Evolutionary conservation across 495 filamentous ascomycete genomes (phyloP), one percentile per base, ranked within the genome.

Genomic region (Gamarada debralockiae): DNA sequence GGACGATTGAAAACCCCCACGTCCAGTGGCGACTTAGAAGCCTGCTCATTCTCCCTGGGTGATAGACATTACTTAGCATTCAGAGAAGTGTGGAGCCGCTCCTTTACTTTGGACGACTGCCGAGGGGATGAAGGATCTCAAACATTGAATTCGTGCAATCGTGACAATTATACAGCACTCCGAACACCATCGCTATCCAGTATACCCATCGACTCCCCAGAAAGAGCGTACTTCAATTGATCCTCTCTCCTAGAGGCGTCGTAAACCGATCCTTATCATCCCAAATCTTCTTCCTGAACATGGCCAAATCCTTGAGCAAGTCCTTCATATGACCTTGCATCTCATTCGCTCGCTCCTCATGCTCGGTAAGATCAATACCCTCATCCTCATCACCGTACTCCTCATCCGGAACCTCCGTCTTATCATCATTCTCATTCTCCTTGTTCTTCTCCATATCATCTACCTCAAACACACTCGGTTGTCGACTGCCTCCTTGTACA

Each of bases 261-360:
- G 57, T 18, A 33, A 81, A 82, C n/a, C 80, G 52, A 17, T 56
- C 54, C 65, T 78, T 80, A 52, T 98, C 93, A 56, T 92, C 88
- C 14, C 75, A 81, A 31, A 96, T 75, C 71, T 96, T 96, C 59
- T 81, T 79, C 62, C 84, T 85, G 68, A 97, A 95, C 58, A 95
- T 61, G 17, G 80, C 80, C 38, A 98, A 62, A 60, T 95, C 91
- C 48, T 82, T 78, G 50, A 96, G 70, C 49, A 93, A 69, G 40
- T 84, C 80, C 51, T 85, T 76, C 75, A 89, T 83, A 60, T 78
- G 74, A 23, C 77, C 76, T 54, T 90, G 83, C 71, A 87, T 80
- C 43, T 85, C 83, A 29, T 75, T 69, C 3, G 70, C 72, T 34
- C 71, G 68, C 17, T 81, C 69, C 2, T 76, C 71, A 60, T 80